Conservation (phyloP, 2,329 filamentous ascomycete species). For the Apiospora phragmitis region DNA sequence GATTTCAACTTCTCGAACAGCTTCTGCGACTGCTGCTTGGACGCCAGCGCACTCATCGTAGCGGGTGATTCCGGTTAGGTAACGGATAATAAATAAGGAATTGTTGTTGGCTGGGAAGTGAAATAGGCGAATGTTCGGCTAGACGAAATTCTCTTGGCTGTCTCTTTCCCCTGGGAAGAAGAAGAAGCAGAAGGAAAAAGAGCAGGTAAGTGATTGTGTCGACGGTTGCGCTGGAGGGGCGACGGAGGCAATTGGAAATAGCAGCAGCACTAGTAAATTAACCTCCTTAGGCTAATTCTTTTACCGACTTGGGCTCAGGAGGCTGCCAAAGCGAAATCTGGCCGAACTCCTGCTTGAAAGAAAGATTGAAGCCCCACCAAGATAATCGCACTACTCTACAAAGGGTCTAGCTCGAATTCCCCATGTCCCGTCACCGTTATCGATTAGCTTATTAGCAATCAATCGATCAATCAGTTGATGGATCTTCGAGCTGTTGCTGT, state of each 20-base stretch:
- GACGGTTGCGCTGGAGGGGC: not conserved
- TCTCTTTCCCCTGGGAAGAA: not conserved
- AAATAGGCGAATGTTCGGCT: not conserved
- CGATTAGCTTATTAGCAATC: not conserved
- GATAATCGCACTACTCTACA: not conserved
- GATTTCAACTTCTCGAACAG: constrained; percentile 97
- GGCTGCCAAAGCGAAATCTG: constrained; percentile 30
- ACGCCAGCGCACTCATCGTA: constrained; percentile 70
- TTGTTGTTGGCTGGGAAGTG: not conserved
- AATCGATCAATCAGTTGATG: not conserved
- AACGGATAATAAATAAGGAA: not conserved
- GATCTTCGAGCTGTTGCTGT: not conserved
- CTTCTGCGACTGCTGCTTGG: constrained; percentile 93
- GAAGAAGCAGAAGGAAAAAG: not conserved
- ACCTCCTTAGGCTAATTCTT: constrained; percentile 5
- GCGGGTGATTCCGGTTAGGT: constrained; percentile 18
- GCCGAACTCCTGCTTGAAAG: constrained; percentile 30
- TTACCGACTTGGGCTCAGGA: constrained; percentile 21
- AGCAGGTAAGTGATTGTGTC: not conserved
- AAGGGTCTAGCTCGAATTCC: not conserved
- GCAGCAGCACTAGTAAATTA: not conserved
- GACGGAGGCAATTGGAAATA: constrained; percentile 3
- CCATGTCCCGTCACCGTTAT: not conserved
- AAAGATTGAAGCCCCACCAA: not conserved
- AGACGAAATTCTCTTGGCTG: not conserved